A percentile compares a stretch with the other conserved stretches of the same genome.
Evolutionary conservation across 257 asterid genomes (phyloP).

Genomic region (Orobanche coerulescens): DNA sequence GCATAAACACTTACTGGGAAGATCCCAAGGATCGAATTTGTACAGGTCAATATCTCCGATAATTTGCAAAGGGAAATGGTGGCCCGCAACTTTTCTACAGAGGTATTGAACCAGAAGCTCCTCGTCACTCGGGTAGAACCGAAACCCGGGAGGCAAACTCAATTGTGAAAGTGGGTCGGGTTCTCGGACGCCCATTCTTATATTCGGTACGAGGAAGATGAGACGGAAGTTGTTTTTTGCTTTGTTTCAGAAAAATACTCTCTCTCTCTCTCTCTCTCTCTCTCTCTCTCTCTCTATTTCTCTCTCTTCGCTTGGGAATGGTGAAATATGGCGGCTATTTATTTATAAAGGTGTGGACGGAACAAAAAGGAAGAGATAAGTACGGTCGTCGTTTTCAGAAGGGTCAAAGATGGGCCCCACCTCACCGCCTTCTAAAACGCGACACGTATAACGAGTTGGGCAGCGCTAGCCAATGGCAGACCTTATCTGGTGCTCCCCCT

Average conservation of each 20-base stretch:
- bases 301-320: conserved; percentile 19
- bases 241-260: background rate
- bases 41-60: conserved; percentile 72
- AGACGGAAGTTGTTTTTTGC: background rate
- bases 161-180: conserved; percentile 65
- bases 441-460: conserved; percentile 39
- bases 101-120: conserved; percentile 71
- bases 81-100: conserved; percentile 65
- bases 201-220: background rate
- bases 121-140: conserved; percentile 79
- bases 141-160: conserved; percentile 72
- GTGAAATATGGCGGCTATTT: conserved; percentile 25
- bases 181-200: conserved; percentile 53
- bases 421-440: conserved; percentile 22
- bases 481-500: conserved; percentile 28
- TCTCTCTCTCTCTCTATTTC: conserved; percentile 20
- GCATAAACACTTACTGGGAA: conserved; percentile 76
- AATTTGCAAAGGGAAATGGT: conserved; percentile 45
- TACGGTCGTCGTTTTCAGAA: conserved; percentile 46
- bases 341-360: conserved; percentile 30
- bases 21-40: conserved; percentile 79
- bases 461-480: conserved; percentile 36
- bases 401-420: conserved; percentile 25
- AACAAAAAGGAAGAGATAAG: conserved; percentile 31
- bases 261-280: conserved; percentile 16